Percentiles rank a stretch among this genome's conserved stretches.
Conservation (phyloP, 192 early-diverging fungal species). For the Geosiphon pyriformis region DNA sequence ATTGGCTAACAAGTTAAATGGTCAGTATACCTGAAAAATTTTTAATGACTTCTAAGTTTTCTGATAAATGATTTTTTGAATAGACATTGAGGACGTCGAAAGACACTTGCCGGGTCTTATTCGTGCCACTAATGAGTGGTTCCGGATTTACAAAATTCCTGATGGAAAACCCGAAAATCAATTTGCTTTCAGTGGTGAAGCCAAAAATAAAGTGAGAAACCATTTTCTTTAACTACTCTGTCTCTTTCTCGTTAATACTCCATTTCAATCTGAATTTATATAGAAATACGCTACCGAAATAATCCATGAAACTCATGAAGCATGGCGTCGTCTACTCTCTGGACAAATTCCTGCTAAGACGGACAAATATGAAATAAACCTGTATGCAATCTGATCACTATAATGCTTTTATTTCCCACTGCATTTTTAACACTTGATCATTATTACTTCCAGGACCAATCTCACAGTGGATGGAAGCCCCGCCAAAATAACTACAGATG, state of each 20-base stretch:
- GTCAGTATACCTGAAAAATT: constrained; percentile 25
- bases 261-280: not conserved
- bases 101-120: constrained; percentile 93
- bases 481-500: constrained; percentile 55
- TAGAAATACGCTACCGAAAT: constrained; percentile 86
- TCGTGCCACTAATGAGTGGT: constrained; percentile 98
- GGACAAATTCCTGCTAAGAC: constrained; percentile 55
- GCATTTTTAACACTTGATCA: constrained; percentile 5
- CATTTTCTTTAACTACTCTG: not conserved
- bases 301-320: constrained; percentile 88
- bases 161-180: constrained; percentile 99
- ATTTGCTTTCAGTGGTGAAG: constrained; percentile 93
- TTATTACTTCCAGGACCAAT: constrained; percentile 49
- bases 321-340: constrained; percentile 82
- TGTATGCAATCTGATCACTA: constrained; percentile 39
- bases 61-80: constrained; percentile 3
- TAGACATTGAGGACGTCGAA: constrained; percentile 98
- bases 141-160: constrained; percentile 99
- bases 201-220: constrained; percentile 60
- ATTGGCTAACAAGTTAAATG: constrained; percentile 92
- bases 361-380: constrained; percentile 69
- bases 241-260: not conserved
- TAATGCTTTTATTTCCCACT: not conserved
- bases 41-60: not conserved
- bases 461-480: constrained; percentile 66